Base-by-base conservation (phyloP, 371 early-diverging fungal genomes). In the Dichotomocladium elegans region DNA sequence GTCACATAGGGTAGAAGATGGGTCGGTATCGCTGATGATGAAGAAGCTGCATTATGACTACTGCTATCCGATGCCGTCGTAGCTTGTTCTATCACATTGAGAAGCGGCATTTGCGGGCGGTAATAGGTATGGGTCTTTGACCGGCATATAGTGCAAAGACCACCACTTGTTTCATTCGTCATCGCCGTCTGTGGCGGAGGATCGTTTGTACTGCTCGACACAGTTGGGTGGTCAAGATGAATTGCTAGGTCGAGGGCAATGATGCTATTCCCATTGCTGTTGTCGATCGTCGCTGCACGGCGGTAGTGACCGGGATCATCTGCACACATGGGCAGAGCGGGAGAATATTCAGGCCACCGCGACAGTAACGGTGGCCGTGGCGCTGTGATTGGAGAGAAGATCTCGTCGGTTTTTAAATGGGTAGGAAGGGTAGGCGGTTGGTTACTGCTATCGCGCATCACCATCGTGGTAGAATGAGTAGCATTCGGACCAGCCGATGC, bases 401-500 rank as follows among this genome's bases (percentile, higher is more conserved):
- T 19, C 22, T 46, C 53, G 9, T 10, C 26, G 43, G n/a, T 11
- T 34, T n/a, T 47, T 15, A n/a, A n/a, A n/a, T n/a, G n/a, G n/a
- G n/a, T n/a, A n/a, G n/a, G n/a, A n/a, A n/a, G 43, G 27, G 24
- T 51, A n/a, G 12, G 12, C 43, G 12, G 27, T 45, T 11, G 27
- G 30, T 27, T 37, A 19, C 37, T 50, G 52, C 17, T 42, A 21
- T 11, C 15, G 9, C 29, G 25, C n/a, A 42, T 29, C 12, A 52
- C 42, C 3, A 19, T 28, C 19, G 48, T n/a, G n/a, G n/a, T n/a
- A n/a, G n/a, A n/a, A n/a, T n/a, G 48, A 33, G 52, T 24, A 28
- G 54, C 54, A 54, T 54, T 54, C 55, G 55, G 55, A 22, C 55
- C 55, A 48, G 55, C 55, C 55, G 55, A 55, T 47, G 55, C 55